Conservation (phyloP, 139 green algal genomes). For the Coelastrella sp. region DNA sequence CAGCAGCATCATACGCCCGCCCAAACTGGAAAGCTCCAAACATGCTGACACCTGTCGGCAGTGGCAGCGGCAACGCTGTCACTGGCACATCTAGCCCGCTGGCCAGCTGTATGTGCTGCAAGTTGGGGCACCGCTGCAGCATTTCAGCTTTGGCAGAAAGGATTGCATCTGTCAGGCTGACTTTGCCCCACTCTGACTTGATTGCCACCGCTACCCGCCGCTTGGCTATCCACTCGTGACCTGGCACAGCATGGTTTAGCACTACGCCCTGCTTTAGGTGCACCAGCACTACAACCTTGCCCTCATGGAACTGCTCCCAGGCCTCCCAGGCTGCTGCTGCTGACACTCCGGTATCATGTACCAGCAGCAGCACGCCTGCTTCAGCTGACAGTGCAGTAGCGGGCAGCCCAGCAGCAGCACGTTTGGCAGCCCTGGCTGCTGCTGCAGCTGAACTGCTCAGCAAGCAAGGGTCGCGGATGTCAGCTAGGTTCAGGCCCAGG, state of each 20-base stretch:
- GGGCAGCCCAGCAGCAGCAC: neutral
- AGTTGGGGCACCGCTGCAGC: slow-evolving; percentile 24
- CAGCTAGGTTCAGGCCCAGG: neutral
- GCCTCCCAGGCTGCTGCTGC: slow-evolving; percentile 18
- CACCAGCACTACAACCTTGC: slow-evolving; percentile 29
- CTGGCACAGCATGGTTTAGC: neutral
- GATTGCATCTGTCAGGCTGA: slow-evolving; percentile 29
- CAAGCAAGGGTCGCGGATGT: neutral
- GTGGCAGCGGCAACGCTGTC: neutral
- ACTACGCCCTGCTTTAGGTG: slow-evolving; percentile 44
- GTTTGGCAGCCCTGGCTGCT: neutral
- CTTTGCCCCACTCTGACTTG: slow-evolving; percentile 18
- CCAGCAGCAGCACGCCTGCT: slow-evolving; percentile 39
- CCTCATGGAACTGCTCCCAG: slow-evolving; percentile 24
- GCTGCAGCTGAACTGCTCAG: neutral
- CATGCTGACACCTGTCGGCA: slow-evolving; percentile 11
- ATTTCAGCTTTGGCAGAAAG: slow-evolving; percentile 22
- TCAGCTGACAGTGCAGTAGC: slow-evolving; percentile 4
- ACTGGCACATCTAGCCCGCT: slow-evolving; percentile 42
- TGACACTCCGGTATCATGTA: slow-evolving; percentile 27
- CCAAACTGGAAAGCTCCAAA: slow-evolving; percentile 50
- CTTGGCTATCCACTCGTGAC: neutral
- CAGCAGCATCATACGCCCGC: slow-evolving; percentile 20
- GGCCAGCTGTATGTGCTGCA: slow-evolving; percentile 40
- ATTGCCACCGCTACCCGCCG: slow-evolving; percentile 19